A percentile compares a stretch with the other conserved stretches of the same genome.
phyloP scores from a whole-genome alignment of 805 yeast species.

The Groenewaldozyma salmanticensis region DNA sequence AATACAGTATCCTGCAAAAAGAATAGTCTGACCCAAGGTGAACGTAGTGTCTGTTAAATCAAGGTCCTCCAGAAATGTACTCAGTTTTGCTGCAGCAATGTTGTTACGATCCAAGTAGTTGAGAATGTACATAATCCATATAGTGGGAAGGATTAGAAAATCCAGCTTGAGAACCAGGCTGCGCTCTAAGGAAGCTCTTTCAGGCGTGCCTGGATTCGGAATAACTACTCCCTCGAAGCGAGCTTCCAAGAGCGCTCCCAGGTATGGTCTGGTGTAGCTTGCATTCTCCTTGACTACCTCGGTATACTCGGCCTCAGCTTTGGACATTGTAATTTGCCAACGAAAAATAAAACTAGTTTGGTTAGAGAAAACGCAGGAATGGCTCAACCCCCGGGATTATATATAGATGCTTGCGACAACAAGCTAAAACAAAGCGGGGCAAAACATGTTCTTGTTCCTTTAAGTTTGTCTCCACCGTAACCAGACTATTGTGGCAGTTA shows the following conservation, averaged over 20 bases:
- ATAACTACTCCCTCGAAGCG: constrained; percentile 16
- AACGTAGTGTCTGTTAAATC: constrained; percentile 31
- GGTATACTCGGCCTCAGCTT: no score
- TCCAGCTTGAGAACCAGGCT: constrained; percentile 41
- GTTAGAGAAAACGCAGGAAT: no score
- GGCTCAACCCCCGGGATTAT: no score
- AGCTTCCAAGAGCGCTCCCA: constrained; percentile 10
- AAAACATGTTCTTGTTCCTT: no score
- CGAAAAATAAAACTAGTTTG: no score
- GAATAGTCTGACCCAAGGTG: constrained; percentile 33
- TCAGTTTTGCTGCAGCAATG: constrained; percentile 28
- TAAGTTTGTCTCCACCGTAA: no score
- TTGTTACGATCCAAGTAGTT: constrained; percentile 30
- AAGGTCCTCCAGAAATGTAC: constrained; percentile 28
- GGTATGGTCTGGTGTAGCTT: constrained; percentile 6
- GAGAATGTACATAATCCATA: constrained; percentile 25
- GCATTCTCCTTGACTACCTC: no score
- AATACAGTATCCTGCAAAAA: constrained; percentile 33
- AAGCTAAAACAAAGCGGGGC: no score
- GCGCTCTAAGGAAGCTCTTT: constrained; percentile 34
- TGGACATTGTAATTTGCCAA: no score
- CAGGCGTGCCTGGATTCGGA: constrained; percentile 28
- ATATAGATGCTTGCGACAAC: no score
- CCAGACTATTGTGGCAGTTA: no score
- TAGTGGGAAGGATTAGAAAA: constrained; percentile 27